phyloP scores from a whole-genome alignment of 1,139 yeast genomes.

The Spencermartinsiella ligniputridi region DNA sequence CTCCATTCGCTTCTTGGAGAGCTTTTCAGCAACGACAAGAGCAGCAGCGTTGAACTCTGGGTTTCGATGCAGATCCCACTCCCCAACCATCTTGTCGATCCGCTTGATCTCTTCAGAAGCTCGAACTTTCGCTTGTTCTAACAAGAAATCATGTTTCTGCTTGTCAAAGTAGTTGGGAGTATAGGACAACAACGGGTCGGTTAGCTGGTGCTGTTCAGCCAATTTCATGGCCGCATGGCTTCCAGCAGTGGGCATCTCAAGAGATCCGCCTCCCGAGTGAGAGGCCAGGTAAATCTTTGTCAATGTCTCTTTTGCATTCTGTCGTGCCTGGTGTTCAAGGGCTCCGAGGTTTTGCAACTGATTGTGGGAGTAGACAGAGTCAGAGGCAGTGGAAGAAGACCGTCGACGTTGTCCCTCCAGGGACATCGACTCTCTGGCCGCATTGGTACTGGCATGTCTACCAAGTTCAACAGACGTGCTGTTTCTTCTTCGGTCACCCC shows the following conservation, averaged over 20 bases:
- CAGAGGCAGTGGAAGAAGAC: neutral
- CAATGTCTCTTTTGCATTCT: constrained; percentile 32
- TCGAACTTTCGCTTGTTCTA: constrained; percentile 35
- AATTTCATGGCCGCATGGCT: constrained; percentile 18
- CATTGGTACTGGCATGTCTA: constrained; percentile 2
- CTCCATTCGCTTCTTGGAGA: constrained; percentile 52
- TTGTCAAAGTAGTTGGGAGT: constrained; percentile 21
- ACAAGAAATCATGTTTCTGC: constrained; percentile 19
- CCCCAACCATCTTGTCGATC: constrained; percentile 39
- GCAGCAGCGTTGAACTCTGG: constrained; percentile 42
- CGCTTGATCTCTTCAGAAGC: constrained; percentile 31
- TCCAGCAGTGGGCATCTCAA: constrained; percentile 27
- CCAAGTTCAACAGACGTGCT: constrained; percentile 8
- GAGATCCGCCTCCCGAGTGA: constrained; percentile 21
- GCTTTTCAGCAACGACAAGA: constrained; percentile 61
- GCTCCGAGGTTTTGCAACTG: constrained; percentile 14
- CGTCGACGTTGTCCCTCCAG: neutral
- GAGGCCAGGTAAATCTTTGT: constrained; percentile 27
- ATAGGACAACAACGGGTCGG: constrained; percentile 20
- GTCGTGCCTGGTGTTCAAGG: constrained; percentile 33
- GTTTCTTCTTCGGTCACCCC: constrained; percentile 23
- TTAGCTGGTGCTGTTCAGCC: constrained; percentile 15
- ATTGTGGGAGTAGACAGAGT: neutral
- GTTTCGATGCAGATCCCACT: constrained; percentile 33
- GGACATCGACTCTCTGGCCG: neutral